A percentile compares a stretch with the other conserved stretches of the same genome.
phyloP scores from a whole-genome alignment of 306 rosid species.

The Alnus glutinosa region DNA sequence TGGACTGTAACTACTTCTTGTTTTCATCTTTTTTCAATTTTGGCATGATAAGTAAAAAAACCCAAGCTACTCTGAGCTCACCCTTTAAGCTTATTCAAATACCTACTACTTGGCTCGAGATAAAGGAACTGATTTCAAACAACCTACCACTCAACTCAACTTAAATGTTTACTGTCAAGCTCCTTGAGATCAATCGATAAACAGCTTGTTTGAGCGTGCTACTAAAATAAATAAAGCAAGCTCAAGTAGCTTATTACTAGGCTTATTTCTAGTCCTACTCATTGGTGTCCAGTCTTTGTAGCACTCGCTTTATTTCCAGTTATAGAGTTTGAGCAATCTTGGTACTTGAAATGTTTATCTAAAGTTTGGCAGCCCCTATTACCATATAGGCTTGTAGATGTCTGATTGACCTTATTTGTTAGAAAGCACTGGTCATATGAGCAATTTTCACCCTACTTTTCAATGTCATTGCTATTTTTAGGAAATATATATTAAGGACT shows the following conservation, averaged over 20 bases:
- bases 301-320: neutral
- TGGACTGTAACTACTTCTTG: neutral
- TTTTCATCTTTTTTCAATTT: neutral
- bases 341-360: neutral
- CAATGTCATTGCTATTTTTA: neutral
- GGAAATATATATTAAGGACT: neutral
- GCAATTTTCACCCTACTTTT: neutral
- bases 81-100: neutral
- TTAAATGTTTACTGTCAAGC: neutral
- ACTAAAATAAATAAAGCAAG: neutral
- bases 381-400: neutral
- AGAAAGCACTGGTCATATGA: neutral
- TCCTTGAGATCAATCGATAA: neutral
- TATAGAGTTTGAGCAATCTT: neutral
- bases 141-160: neutral
- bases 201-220: neutral
- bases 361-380: neutral
- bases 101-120: neutral
- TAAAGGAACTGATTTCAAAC: neutral
- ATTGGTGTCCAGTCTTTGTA: neutral
- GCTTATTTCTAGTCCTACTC: slow-evolving; percentile 1
- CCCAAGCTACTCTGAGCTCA: neutral
- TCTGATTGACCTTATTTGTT: neutral
- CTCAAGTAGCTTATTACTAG: neutral
- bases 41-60: neutral